Conservation (phyloP, 106 monocot species). For the Ottelia alismoides region DNA sequence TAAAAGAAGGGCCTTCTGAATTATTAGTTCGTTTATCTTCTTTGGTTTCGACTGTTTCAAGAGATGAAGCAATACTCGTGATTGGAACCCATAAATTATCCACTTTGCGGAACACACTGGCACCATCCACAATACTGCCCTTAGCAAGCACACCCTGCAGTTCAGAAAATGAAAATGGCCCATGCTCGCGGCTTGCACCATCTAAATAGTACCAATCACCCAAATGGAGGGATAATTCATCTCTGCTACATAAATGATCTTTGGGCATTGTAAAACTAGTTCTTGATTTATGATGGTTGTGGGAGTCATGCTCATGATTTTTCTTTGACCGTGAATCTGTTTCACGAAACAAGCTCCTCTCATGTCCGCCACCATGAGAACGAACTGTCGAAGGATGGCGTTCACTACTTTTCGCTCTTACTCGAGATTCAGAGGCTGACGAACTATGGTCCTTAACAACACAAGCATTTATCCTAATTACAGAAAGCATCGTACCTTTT, state of each 20-base stretch:
- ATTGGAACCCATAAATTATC: slow-evolving; percentile 92
- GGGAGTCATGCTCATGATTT: slow-evolving; percentile 35
- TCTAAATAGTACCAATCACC: slow-evolving; percentile 94
- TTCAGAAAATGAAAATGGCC: slow-evolving; percentile 76
- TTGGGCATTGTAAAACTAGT: slow-evolving; percentile 33
- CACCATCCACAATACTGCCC: slow-evolving; percentile 49
- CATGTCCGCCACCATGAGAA: slow-evolving; percentile 36
- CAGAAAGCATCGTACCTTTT: slow-evolving; percentile 74
- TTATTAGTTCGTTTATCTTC: background rate
- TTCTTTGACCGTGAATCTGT: slow-evolving; percentile 24
- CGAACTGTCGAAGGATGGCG: slow-evolving; percentile 30
- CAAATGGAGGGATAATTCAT: slow-evolving; percentile 56
- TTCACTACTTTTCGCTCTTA: slow-evolving; percentile 34
- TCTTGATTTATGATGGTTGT: slow-evolving; percentile 36
- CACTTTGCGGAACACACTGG: slow-evolving; percentile 75
- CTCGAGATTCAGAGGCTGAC: slow-evolving; percentile 25
- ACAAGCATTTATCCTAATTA: slow-evolving; percentile 80
- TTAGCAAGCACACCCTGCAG: slow-evolving; percentile 49
- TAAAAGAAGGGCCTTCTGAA: too few species aligned
- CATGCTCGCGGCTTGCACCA: slow-evolving; percentile 81
- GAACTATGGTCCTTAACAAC: slow-evolving; percentile 64
- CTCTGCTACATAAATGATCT: slow-evolving; percentile 64
- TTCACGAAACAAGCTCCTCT: slow-evolving; percentile 34
- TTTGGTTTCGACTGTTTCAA: background rate
- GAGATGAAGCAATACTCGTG: slow-evolving; percentile 3